Evolutionary conservation across 441 rosid species (phyloP).

Genomic region (Biscutella laevigata): DNA sequence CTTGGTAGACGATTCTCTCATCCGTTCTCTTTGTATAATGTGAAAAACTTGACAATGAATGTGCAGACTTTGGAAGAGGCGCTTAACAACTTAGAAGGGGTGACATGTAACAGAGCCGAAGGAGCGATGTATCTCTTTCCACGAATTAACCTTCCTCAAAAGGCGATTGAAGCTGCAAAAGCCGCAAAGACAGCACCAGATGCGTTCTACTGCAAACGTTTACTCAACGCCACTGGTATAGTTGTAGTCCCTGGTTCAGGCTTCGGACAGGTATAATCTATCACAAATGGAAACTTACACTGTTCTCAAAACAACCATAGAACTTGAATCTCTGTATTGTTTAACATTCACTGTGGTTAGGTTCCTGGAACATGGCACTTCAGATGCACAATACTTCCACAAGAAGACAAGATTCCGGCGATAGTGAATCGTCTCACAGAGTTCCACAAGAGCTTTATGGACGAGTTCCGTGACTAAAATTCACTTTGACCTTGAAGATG

Average conservation of each 20-base stretch:
- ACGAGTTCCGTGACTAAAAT: conserved; percentile 47
- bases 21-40: background rate
- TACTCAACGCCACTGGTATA: conserved; percentile 79
- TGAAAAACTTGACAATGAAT: background rate
- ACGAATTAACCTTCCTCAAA: conserved; percentile 62
- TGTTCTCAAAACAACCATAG: background rate
- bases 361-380: conserved; percentile 90
- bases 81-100: conserved; percentile 64
- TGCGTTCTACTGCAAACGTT: conserved; percentile 79
- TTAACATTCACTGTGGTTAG: conserved; percentile 31
- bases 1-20: background rate
- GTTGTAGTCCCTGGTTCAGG: conserved; percentile 96
- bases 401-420: conserved; percentile 75
- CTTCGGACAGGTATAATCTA: conserved; percentile 67
- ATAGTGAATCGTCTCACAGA: conserved; percentile 49
- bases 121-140: conserved; percentile 97
- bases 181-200: conserved; percentile 67
- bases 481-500: background rate
- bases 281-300: background rate
- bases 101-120: conserved; percentile 92
- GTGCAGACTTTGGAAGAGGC: conserved; percentile 74
- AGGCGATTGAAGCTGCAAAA: conserved; percentile 71
- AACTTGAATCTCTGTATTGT: background rate
- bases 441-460: conserved; percentile 71
- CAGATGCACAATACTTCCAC: conserved; percentile 79